Conservation (phyloP, 2,329 filamentous ascomycete species). For the Apiospora arundinis region DNA sequence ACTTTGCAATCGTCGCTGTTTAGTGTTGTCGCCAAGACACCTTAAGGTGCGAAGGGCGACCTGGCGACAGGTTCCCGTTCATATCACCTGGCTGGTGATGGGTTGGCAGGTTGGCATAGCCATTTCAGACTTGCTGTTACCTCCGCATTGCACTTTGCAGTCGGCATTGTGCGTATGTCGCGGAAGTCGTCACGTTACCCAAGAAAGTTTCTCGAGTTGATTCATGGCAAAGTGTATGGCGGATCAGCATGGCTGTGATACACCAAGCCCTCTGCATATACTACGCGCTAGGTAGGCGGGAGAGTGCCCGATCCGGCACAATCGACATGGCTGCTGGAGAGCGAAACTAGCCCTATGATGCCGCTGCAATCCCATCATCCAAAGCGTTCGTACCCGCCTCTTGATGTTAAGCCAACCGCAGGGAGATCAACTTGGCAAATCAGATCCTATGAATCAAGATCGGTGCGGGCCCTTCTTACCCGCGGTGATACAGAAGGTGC, state of each 20-base stretch:
- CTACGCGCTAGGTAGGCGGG: not conserved
- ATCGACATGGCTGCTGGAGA: not conserved
- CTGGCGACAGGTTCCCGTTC: not conserved
- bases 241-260: not conserved
- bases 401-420: no score
- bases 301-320: not conserved
- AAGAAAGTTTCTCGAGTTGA: not conserved
- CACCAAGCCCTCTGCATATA: not conserved
- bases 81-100: not conserved
- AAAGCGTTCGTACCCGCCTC: not conserved
- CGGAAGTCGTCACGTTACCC: not conserved
- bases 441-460: not conserved
- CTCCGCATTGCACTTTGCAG: not conserved
- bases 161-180: not conserved
- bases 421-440: not conserved
- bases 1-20: not conserved
- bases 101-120: not conserved
- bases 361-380: not conserved
- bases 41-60: not conserved
- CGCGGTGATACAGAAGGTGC: not conserved
- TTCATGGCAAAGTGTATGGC: not conserved
- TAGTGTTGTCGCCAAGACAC: not conserved
- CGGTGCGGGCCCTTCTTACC: not conserved
- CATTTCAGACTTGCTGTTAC: not conserved
- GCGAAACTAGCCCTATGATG: not conserved